Evolutionary conservation across 192 early-diverging fungal genomes (phyloP), one percentile per base, ranked within the genome.

Genomic region (Irineochytrium annulatum): DNA sequence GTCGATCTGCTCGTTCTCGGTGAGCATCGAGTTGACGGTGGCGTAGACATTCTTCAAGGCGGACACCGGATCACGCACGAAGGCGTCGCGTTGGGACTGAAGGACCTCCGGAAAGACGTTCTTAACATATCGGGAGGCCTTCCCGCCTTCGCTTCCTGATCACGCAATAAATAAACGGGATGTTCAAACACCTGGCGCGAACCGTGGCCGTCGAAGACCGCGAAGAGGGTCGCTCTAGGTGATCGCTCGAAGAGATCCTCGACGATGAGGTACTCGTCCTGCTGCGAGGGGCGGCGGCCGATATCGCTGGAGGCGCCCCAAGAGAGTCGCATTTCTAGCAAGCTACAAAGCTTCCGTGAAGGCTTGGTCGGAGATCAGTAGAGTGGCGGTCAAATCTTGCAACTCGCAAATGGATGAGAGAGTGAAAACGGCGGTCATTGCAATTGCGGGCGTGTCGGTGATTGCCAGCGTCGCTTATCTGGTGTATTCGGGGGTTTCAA

Each of bases 131-230:
- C 27, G 16, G 2, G 78, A 67, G 11, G 57, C 74, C 63, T 72
- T 71, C 5, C 35, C 59, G 24, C 78, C 78, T 6, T 80, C 78
- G 13, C 61, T 52, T 28, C 73, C 66, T 75, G 17, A 14, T n/a
- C 17, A 45, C 27, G 20, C 2, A 19, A 49, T 6, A 30, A 41
- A 8, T 41, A 41, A 41, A n/a, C 8, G 26, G 20, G 19, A 41
- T 28, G 59, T 22, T 19, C 19, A 44, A 11, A 34, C 34, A 14
- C 16, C 22, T 28, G 13, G 35, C 28, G 14, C 54, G 16, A 43
- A 64, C 79, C 79, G 54, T 82, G 79, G 8, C 79, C 79, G 45
- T 82, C 79, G 55, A 78, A 72, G 17, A 82, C 73, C n/a, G 59
- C 67, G 61, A 78, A 78, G 35, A 82, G 63, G 24, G 51, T 20